phyloP scores from a whole-genome alignment of 1,284 basidiomycete species.

The Ustilago trichophora region DNA sequence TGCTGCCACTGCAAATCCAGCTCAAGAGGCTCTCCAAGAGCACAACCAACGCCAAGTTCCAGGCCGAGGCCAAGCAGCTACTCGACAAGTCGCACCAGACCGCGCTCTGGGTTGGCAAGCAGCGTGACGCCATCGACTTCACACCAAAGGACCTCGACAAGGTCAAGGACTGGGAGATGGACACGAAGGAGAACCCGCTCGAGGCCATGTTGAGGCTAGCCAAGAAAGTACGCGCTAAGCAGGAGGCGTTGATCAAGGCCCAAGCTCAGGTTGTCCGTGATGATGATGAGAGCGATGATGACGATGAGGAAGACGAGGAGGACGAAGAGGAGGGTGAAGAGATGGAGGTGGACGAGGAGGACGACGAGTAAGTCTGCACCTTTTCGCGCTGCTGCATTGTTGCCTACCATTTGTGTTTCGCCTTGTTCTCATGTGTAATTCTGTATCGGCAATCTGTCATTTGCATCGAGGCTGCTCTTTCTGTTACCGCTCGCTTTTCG shows the following conservation, averaged over 20 bases:
- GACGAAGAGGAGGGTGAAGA: slow-evolving; percentile 31
- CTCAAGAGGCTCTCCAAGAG: slow-evolving; percentile 57
- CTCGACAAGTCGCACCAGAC: slow-evolving; percentile 61
- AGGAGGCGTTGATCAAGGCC: slow-evolving; percentile 55
- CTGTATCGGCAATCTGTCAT: too few relatives aligned
- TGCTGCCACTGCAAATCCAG: slow-evolving; percentile 80
- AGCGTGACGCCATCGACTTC: slow-evolving; percentile 57
- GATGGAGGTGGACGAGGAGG: slow-evolving; percentile 38
- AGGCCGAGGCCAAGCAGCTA: slow-evolving; percentile 45
- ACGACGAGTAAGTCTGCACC: slow-evolving; percentile 23
- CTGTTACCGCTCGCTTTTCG: too few relatives aligned
- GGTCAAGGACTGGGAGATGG: slow-evolving; percentile 46
- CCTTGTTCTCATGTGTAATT: too few relatives aligned
- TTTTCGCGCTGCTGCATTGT: too few relatives aligned
- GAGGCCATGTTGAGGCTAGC: slow-evolving; percentile 58
- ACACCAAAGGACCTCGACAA: slow-evolving; percentile 54
- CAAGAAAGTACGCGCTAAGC: slow-evolving; percentile 63
- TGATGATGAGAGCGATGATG: slow-evolving; percentile 45
- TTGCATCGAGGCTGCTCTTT: too few relatives aligned
- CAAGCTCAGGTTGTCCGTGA: slow-evolving; percentile 48
- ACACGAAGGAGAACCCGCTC: slow-evolving; percentile 55
- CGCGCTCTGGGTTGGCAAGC: slow-evolving; percentile 52
- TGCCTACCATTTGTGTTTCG: too few relatives aligned
- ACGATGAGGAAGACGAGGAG: slow-evolving; percentile 21
- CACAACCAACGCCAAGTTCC: slow-evolving; percentile 52